phyloP scores from a whole-genome alignment of 1,284 basidiomycete genomes.

The Pseudozyma sp. region DNA sequence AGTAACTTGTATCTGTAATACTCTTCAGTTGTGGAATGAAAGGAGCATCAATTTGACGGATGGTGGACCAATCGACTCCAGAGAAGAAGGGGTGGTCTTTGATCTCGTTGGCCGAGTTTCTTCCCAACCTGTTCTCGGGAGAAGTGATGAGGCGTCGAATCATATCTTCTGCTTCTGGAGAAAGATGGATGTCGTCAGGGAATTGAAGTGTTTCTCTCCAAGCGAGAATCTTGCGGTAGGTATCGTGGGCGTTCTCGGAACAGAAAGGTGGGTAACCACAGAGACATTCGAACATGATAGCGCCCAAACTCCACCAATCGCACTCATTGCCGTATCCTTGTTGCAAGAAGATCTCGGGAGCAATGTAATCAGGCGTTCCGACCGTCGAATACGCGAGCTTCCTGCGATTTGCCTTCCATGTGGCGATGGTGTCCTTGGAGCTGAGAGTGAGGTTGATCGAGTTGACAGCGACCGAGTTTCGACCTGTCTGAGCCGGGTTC shows the following conservation, averaged over 20 bases:
- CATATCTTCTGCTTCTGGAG: conserved; percentile 90
- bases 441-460: conserved; percentile 67
- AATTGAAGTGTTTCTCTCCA: conserved; percentile 89
- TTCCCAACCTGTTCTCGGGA: conserved; percentile 78
- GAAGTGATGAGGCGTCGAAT: conserved; percentile 88
- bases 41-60: conserved; percentile 92
- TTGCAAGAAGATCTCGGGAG: conserved; percentile 96
- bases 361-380: conserved; percentile 98
- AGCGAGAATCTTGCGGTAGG: conserved; percentile 97
- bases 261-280: conserved; percentile 97
- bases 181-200: conserved; percentile 95
- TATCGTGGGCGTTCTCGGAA: conserved; percentile 96
- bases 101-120: conserved; percentile 81
- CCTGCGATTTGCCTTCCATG: conserved; percentile 97
- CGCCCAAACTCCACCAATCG: conserved; percentile 89
- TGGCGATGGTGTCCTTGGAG: conserved; percentile 72
- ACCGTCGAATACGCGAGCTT: conserved; percentile 98
- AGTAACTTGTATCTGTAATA: conserved; percentile 94
- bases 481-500: conserved; percentile 56
- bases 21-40: conserved; percentile 87
- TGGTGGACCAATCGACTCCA: conserved; percentile 91
- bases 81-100: conserved; percentile 95
- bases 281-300: conserved; percentile 98
- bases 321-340: conserved; percentile 98
- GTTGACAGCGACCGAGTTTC: conserved; percentile 69